Percentiles rank a stretch among this genome's conserved stretches.
These are phyloP conservation scores for Flaveria brownii DNA, from an alignment of 129 eudicot species.

Conservation along the genomic window DNA sequence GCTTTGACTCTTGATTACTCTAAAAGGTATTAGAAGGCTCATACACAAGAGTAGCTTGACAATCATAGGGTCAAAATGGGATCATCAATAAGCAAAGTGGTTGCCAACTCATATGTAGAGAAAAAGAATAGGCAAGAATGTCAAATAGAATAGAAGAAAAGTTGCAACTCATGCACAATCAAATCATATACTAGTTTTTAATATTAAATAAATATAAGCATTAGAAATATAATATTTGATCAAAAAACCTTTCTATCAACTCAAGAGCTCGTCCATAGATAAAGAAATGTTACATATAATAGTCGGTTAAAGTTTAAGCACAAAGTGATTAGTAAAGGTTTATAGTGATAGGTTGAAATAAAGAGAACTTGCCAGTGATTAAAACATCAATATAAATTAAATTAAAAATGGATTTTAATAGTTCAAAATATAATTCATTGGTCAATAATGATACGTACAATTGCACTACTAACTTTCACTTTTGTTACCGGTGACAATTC, in stretches of 20 bases:
- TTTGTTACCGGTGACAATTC: too few relatives aligned
- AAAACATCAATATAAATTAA: not conserved
- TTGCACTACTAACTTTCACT: too few relatives aligned
- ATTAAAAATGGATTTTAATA: too few relatives aligned
- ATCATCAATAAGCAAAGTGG: slow-evolving; percentile 36
- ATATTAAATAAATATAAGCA: not conserved
- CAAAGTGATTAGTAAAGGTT: not conserved
- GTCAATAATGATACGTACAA: too few relatives aligned
- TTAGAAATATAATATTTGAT: not conserved
- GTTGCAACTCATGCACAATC: slow-evolving; percentile 23
- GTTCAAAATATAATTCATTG: too few relatives aligned
- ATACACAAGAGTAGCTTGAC: slow-evolving; percentile 27
- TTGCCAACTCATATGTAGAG: slow-evolving; percentile 37
- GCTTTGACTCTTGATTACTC: slow-evolving; percentile 35
- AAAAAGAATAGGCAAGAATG: slow-evolving; percentile 19
- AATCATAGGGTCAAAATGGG: slow-evolving; percentile 33
- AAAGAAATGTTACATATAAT: not conserved
- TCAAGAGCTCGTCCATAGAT: not conserved
- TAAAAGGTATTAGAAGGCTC: slow-evolving; percentile 31
- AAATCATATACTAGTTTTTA: slow-evolving; percentile 1
- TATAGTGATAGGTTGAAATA: not conserved
- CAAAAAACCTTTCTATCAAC: not conserved
- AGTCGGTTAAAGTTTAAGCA: not conserved
- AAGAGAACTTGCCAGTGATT: not conserved
- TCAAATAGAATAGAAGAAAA: slow-evolving; percentile 26